Conservation (phyloP, 2,329 filamentous ascomycete species). For the Chrysoporthe puriensis region DNA sequence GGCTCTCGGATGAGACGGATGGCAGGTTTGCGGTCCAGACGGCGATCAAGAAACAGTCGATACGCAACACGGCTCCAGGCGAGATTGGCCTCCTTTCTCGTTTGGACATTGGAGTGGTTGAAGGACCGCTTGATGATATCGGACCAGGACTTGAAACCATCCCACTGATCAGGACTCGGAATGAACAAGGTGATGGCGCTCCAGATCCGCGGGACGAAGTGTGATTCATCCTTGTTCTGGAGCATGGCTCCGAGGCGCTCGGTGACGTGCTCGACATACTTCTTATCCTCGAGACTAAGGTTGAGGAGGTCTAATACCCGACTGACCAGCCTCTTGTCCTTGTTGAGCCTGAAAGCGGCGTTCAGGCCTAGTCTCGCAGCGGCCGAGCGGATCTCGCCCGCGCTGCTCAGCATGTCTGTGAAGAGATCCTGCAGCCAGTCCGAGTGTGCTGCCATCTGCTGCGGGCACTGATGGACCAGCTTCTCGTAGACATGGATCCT, state of each 20-base stretch:
- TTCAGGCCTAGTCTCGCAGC: constrained; percentile 77
- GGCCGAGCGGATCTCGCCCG: constrained; percentile 74
- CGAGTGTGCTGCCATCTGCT: constrained; percentile 70
- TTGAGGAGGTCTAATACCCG: constrained; percentile 68
- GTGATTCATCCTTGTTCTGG: constrained; percentile 62
- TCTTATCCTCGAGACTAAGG: constrained; percentile 59
- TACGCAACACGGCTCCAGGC: constrained; percentile 89
- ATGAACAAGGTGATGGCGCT: constrained; percentile 79
- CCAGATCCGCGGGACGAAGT: constrained; percentile 86
- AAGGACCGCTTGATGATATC: constrained; percentile 81
- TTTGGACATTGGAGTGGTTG: constrained; percentile 73
- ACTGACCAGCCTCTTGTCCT: constrained; percentile 68
- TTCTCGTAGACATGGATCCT: constrained; percentile 79
- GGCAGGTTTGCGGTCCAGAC: constrained; percentile 27
- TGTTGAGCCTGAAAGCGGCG: constrained; percentile 69
- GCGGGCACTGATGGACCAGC: constrained; percentile 71
- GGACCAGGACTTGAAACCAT: constrained; percentile 75
- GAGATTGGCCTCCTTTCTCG: constrained; percentile 75
- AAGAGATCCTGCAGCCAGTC: constrained; percentile 86
- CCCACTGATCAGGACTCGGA: constrained; percentile 72
- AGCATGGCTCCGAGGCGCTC: constrained; percentile 71
- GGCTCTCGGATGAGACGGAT: constrained; percentile 61
- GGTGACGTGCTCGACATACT: constrained; percentile 71
- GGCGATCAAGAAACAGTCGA: constrained; percentile 66
- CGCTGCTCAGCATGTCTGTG: constrained; percentile 76